phyloP scores from a whole-genome alignment of 352 stramenopile genomes.

The Phytophthora tubulina region DNA sequence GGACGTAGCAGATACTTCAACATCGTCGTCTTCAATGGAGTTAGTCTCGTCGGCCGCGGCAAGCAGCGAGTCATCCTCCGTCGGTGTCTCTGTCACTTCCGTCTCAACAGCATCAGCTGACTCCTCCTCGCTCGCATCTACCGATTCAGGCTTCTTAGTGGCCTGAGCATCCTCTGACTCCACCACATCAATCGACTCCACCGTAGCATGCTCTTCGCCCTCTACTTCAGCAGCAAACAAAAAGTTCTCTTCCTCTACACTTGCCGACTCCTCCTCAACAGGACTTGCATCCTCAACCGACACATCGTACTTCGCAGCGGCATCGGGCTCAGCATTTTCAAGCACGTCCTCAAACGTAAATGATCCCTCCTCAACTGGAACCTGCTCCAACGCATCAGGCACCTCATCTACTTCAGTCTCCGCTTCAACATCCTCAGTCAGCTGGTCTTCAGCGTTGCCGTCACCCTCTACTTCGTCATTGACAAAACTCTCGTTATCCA shows the following conservation, averaged over 20 bases:
- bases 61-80: constrained; percentile 1
- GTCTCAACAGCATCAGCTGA: not conserved
- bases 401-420: constrained; percentile 8
- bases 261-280: constrained; percentile 8
- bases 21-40: constrained; percentile 9
- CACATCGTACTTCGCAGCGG: not conserved
- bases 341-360: constrained; percentile 1
- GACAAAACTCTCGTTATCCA: constrained; percentile 15
- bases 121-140: constrained; percentile 1
- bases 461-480: not conserved
- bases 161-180: not conserved
- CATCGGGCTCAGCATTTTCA: constrained; percentile 2
- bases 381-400: constrained; percentile 1
- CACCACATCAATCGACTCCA: not conserved
- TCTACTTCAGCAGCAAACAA: not conserved
- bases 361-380: constrained; percentile 7
- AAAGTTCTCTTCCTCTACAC: constrained; percentile 1
- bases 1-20: not conserved
- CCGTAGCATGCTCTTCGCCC: not conserved
- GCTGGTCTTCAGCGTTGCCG: not conserved
- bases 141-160: constrained; percentile 3
- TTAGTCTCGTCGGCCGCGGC: constrained; percentile 1
- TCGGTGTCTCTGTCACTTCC: not conserved
- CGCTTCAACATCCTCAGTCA: constrained; percentile 12
- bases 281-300: not conserved